These are phyloP conservation scores for Pseudocercospora macadamiae DNA, from an alignment of 2,329 filamentous ascomycete species.

Conservation along the genomic window DNA sequence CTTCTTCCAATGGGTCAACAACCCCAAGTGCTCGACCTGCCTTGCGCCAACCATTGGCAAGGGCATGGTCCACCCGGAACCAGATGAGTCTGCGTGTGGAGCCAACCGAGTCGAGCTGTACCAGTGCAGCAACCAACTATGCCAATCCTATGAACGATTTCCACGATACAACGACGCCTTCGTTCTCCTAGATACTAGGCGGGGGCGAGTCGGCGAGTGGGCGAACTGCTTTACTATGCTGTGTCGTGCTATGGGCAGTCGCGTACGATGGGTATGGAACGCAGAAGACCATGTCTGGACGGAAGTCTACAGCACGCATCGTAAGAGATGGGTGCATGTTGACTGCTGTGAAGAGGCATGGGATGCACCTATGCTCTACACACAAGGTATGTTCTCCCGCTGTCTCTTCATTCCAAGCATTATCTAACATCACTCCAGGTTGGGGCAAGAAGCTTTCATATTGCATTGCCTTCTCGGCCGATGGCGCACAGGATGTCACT, in stretches of 20 bases:
- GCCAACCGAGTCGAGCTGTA: constrained; percentile 89
- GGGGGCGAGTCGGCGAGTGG: constrained; percentile 92
- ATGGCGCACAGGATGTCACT: constrained; percentile 73
- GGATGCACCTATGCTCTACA: constrained; percentile 91
- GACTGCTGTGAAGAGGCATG: constrained; percentile 93
- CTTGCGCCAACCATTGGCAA: constrained; percentile 78
- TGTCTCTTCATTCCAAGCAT: constrained; percentile 1
- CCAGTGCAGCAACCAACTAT: constrained; percentile 75
- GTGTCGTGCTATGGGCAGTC: constrained; percentile 85
- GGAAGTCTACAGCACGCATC: constrained; percentile 92
- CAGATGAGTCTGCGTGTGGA: constrained; percentile 86
- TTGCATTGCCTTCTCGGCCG: constrained; percentile 93
- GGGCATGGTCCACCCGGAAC: constrained; percentile 78
- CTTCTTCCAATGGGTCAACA: constrained; percentile 97
- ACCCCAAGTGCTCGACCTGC: constrained; percentile 82
- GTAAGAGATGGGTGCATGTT: constrained; percentile 93
- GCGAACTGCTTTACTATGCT: constrained; percentile 99
- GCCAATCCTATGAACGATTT: constrained; percentile 82
- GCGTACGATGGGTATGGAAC: constrained; percentile 98
- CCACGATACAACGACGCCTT: constrained; percentile 95
- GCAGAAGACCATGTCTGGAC: constrained; percentile 98
- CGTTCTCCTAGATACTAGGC: constrained; percentile 81
- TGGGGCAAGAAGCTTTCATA: constrained; percentile 98
- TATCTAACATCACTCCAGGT: constrained; percentile 49
- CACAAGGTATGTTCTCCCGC: constrained; percentile 63